Evolutionary conservation across 768 basidiomycete species (phyloP), one percentile per base, ranked within the genome.

Genomic region (Lactarius indigo): DNA sequence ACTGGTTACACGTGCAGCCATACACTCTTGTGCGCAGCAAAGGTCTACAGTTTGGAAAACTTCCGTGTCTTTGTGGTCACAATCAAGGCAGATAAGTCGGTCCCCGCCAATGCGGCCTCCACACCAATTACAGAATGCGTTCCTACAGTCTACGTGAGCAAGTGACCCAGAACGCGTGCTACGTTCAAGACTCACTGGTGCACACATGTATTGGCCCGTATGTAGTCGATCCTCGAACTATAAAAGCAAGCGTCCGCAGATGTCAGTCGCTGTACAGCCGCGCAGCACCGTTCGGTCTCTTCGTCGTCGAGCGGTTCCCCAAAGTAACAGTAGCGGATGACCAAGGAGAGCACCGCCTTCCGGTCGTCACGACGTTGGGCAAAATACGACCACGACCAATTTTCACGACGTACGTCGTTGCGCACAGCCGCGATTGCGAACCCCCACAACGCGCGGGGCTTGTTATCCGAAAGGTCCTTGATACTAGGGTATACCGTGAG

Each of bases 311-410:
- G 61, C 35, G 44, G 57, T 28, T 74, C 73, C 35, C 66, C 75
- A 20, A 15, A 41, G 10, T 52, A 52, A 15, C 56, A 44, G 42
- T 60, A 61, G 5, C 75, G 73, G 31, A 72, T 69, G 26, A 64
- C 64, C 57, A 77, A 63, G 37, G 75, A 68, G 39, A 77, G 66
- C 50, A 74, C 75, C 1, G 70, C 57, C 7, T 65, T 33, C 26
- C 77, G 63, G 3, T 68, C 65, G 57, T 74, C 69, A 31, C 75
- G 69, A 31, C 78, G 73, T 55, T 75, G 74, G 33, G 68, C 42
- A 69, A 78, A 76, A 52, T 72, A 76, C n/a, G 71, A 60, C 76
- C 76, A 77, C 5, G 74, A 61, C 74, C 73, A 77, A 1, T 60
- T 64, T 33, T 68, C 50, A 39, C 72, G 69, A 5, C 73, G 71